phyloP scores from a whole-genome alignment of 2,329 filamentous ascomycete genomes.

The Hypoxylon sp. region DNA sequence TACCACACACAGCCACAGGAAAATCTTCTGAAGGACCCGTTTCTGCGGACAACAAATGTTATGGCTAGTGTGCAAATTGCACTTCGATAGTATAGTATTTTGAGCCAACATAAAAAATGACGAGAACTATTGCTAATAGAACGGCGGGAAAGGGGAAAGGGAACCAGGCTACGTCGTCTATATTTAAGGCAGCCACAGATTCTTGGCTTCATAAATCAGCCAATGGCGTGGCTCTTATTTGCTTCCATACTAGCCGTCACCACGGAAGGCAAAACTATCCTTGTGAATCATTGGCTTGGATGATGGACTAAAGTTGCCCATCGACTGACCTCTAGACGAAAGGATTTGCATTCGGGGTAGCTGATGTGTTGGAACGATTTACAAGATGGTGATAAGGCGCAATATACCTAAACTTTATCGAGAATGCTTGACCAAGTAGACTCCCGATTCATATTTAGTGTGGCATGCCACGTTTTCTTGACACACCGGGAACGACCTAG shows the following conservation, averaged over 20 bases:
- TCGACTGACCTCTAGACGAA: slow-evolving; percentile 27
- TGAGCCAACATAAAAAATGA: background rate
- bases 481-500: slow-evolving; percentile 23
- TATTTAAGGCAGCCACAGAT: slow-evolving; percentile 27
- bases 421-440: slow-evolving; percentile 26
- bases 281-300: slow-evolving; percentile 35
- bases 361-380: slow-evolving; percentile 10
- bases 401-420: slow-evolving; percentile 20
- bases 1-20: slow-evolving; percentile 4
- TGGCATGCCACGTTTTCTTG: slow-evolving; percentile 43
- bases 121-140: background rate
- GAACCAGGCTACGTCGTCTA: slow-evolving; percentile 18
- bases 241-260: slow-evolving; percentile 29
- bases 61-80: background rate
- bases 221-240: slow-evolving; percentile 38
- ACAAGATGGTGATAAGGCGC: slow-evolving; percentile 5
- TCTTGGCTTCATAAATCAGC: slow-evolving; percentile 35
- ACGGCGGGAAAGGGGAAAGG: background rate
- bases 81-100: background rate
- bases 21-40: background rate
- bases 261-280: slow-evolving; percentile 33
- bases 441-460: slow-evolving; percentile 29
- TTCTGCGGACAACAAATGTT: background rate
- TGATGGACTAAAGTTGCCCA: slow-evolving; percentile 23
- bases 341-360: slow-evolving; percentile 12